Conservation (phyloP, 768 basidiomycete genomes). For the Amyloporia xantha region DNA sequence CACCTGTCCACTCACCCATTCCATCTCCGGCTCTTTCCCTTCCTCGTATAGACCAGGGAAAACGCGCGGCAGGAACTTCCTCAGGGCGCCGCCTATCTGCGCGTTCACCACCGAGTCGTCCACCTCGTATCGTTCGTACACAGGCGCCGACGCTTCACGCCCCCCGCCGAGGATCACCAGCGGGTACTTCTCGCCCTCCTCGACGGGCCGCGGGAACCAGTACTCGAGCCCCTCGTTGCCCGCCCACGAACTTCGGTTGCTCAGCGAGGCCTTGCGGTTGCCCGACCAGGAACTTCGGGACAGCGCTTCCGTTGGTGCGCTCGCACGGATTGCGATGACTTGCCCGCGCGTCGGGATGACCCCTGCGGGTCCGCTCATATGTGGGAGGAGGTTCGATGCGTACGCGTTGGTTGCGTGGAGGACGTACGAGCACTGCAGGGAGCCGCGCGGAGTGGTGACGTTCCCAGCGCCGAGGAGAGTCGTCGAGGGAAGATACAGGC, state of each 20-base stretch:
- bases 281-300: constrained; percentile 37
- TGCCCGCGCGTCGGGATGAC: constrained; percentile 75
- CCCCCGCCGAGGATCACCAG: constrained; percentile 72
- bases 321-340: constrained; percentile 41
- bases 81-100: constrained; percentile 40
- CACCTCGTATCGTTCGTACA: constrained; percentile 43
- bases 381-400: constrained; percentile 68
- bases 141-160: constrained; percentile 36
- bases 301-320: constrained; percentile 32
- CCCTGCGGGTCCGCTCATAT: constrained; percentile 44
- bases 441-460: constrained; percentile 62
- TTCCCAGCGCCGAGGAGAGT: constrained; percentile 38
- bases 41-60: constrained; percentile 49
- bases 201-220: constrained; percentile 70
- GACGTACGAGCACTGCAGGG: constrained; percentile 51
- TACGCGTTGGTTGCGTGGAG: constrained; percentile 89
- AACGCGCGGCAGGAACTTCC: constrained; percentile 51
- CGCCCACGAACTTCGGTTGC: constrained; percentile 28
- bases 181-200: constrained; percentile 32
- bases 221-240: constrained; percentile 55
- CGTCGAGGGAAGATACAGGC: constrained; percentile 3
- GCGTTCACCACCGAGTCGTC: constrained; percentile 55
- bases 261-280: too few relatives aligned
- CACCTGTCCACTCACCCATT: constrained; percentile 57
- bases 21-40: constrained; percentile 56